A percentile compares a stretch with the other conserved stretches of the same genome.
phyloP scores from a whole-genome alignment of 768 basidiomycete genomes.

The Leccinum olivaceopallidum region DNA sequence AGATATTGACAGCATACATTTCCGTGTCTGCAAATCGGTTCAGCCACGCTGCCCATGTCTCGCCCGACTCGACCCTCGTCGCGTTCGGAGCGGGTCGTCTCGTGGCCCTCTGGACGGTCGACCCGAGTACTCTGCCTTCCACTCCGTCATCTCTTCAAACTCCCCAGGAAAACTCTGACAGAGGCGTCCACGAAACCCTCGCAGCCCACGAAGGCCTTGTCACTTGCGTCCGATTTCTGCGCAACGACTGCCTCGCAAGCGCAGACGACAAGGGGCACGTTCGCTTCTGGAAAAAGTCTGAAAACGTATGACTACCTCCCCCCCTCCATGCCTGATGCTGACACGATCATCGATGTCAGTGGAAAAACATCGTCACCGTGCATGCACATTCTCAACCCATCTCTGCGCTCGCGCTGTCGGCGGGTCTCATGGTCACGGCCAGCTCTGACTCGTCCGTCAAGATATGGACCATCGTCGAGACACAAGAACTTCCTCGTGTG shows the following conservation, averaged over 20 bases:
- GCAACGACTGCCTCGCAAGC: conserved; percentile 53
- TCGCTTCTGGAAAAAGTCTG: conserved; percentile 55
- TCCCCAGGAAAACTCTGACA: conserved; percentile 46
- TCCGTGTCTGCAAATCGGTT: conserved; percentile 51
- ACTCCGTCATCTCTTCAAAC: conserved; percentile 8
- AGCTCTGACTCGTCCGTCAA: conserved; percentile 82
- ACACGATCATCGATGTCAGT: conserved; percentile 44
- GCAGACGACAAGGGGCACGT: conserved; percentile 77
- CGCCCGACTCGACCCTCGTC: conserved; percentile 37
- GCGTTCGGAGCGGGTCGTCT: conserved; percentile 58
- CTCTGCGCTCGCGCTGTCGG: conserved; percentile 59
- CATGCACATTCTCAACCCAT: conserved; percentile 72
- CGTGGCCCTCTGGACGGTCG: conserved; percentile 59
- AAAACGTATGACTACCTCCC: conserved; percentile 19
- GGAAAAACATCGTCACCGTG: conserved; percentile 44
- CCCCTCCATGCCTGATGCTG: conserved; percentile 9
- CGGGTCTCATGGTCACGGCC: conserved; percentile 63
- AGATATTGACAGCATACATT: conserved; percentile 39
- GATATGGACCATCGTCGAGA: conserved; percentile 56
- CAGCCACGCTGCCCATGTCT: conserved; percentile 39
- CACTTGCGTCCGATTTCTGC: conserved; percentile 73
- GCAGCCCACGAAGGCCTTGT: conserved; percentile 73
- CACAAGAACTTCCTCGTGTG: conserved; percentile 32
- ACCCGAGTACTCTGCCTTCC: conserved; percentile 35
- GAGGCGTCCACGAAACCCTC: conserved; percentile 67